Evolutionary conservation across 1,284 basidiomycete genomes (phyloP).

Genomic region (Leccinum fuscescens): DNA sequence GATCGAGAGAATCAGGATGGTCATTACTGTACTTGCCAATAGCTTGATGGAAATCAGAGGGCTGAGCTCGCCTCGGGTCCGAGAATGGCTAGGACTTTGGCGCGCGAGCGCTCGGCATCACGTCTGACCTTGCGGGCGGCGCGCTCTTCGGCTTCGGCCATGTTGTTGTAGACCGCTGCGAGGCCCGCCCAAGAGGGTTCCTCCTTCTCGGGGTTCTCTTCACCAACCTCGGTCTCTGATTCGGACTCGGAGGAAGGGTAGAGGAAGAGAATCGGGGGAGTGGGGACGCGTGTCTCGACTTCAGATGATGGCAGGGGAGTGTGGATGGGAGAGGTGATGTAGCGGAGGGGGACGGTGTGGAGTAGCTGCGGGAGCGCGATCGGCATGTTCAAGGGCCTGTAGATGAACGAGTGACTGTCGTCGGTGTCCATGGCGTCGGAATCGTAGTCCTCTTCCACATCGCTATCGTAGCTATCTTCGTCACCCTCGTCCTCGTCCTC

Average conservation of each 20-base stretch:
- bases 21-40: neutral
- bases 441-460: neutral
- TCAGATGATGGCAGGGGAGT: neutral
- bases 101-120: slow-evolving; percentile 11
- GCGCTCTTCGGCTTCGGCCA: slow-evolving; percentile 7
- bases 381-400: neutral
- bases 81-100: slow-evolving; percentile 7
- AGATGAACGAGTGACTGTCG: neutral
- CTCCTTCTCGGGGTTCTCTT: neutral
- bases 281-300: neutral
- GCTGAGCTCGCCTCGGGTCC: neutral
- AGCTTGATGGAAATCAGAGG: neutral
- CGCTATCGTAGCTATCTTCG: neutral
- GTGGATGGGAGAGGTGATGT: neutral
- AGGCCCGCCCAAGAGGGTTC: neutral
- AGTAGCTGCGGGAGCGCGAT: slow-evolving; percentile 15
- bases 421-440: neutral
- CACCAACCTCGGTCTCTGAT: neutral
- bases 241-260: neutral
- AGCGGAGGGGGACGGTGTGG: neutral
- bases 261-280: neutral
- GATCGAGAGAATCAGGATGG: neutral
- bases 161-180: slow-evolving; percentile 4
- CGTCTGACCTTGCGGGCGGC: slow-evolving; percentile 15
- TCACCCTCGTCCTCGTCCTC: neutral